These are phyloP conservation scores for Polyporus tsugae DNA, from an alignment of 1,284 basidiomycete species.

Conservation along the genomic window DNA sequence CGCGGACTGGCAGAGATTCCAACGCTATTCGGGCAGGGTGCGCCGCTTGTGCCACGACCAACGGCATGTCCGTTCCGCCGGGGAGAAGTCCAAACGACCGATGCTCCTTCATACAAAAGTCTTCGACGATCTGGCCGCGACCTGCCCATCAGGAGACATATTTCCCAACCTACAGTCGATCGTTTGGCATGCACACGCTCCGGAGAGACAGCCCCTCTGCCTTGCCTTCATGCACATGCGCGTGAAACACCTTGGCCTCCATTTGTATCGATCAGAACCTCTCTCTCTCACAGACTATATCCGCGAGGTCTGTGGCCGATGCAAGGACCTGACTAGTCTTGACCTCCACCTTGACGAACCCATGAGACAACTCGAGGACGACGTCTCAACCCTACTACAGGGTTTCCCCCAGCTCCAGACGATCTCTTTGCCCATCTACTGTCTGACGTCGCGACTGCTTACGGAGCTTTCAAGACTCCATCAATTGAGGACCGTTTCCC, in stretches of 20 bases:
- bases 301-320: constrained; percentile 53
- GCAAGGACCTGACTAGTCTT: constrained; percentile 54
- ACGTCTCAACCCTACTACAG: constrained; percentile 46
- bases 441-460: constrained; percentile 53
- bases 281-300: constrained; percentile 46
- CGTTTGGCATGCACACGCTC: constrained; percentile 44
- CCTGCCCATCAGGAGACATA: constrained; percentile 58
- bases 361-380: constrained; percentile 46
- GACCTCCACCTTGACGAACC: constrained; percentile 49
- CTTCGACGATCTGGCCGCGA: constrained; percentile 59
- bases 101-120: constrained; percentile 37
- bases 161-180: constrained; percentile 63
- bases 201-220: constrained; percentile 40
- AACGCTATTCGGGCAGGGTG: constrained; percentile 61
- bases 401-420: constrained; percentile 54
- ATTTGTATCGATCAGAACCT: constrained; percentile 38
- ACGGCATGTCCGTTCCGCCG: constrained; percentile 20
- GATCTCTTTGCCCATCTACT: constrained; percentile 58
- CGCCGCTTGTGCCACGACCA: constrained; percentile 44
- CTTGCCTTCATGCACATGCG: constrained; percentile 51
- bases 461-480: constrained; percentile 53
- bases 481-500: constrained; percentile 56
- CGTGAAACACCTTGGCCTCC: constrained; percentile 44
- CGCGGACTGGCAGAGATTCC: constrained; percentile 63
- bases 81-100: constrained; percentile 27